A percentile compares a stretch with the other conserved stretches of the same genome.
These are phyloP conservation scores for Penicillium samsonianum DNA, from an alignment of 495 filamentous ascomycete species.

Conservation along the genomic window DNA sequence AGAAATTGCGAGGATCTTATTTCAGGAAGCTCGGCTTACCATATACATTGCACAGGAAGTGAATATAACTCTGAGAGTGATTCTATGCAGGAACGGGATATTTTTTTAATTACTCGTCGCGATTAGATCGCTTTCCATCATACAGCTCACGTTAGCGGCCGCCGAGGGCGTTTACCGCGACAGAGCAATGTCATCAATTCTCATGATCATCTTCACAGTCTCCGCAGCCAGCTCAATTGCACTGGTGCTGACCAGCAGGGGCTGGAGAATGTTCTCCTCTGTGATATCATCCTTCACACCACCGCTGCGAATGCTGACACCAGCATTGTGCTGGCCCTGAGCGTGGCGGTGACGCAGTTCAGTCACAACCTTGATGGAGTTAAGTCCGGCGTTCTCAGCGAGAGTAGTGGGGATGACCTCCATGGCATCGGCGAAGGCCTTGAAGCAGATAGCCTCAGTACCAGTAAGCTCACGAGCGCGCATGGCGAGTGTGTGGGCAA, in stretches of 20 bases:
- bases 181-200: slow-evolving; percentile 92
- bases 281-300: slow-evolving; percentile 93
- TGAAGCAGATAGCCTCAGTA: slow-evolving; percentile 97
- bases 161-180: slow-evolving; percentile 49
- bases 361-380: slow-evolving; percentile 98
- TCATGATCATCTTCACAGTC: slow-evolving; percentile 98
- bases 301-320: slow-evolving; percentile 94
- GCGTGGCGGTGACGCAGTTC: slow-evolving; percentile 92
- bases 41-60: background rate
- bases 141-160: slow-evolving; percentile 29
- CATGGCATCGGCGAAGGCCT: slow-evolving; percentile 96
- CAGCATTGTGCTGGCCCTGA: slow-evolving; percentile 90
- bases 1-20: background rate
- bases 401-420: slow-evolving; percentile 96
- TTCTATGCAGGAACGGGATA: slow-evolving; percentile 29
- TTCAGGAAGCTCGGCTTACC: background rate
- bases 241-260: slow-evolving; percentile 92
- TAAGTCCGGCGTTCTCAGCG: slow-evolving; percentile 95
- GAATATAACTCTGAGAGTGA: slow-evolving; percentile 6
- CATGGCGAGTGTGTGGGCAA: slow-evolving; percentile 77
- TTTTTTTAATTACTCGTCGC: slow-evolving; percentile 38
- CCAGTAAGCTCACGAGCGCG: slow-evolving; percentile 80
- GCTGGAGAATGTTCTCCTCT: slow-evolving; percentile 97
- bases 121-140: slow-evolving; percentile 33
- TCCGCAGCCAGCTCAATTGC: slow-evolving; percentile 95